Base-by-base conservation (phyloP, 495 filamentous ascomycete genomes). In the Annulohypoxylon bovei region DNA sequence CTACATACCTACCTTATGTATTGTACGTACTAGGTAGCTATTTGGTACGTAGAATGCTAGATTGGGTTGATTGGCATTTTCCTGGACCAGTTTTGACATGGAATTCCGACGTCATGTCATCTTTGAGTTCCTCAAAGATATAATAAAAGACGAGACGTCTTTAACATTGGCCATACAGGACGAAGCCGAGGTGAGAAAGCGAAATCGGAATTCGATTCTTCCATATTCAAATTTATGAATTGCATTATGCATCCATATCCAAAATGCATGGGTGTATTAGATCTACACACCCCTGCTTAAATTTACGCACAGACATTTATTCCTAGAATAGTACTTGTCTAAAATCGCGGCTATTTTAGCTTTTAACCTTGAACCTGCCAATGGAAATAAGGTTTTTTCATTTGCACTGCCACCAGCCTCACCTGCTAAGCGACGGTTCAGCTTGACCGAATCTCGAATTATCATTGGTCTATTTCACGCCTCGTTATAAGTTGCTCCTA, bases 401-500 rank as follows among this genome's bases (percentile, higher is more conserved):
- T 50, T 39, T 57, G 58, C 66, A 62, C 59, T 57, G 66, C 44
- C 53, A 57, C 42, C 42, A 69, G 53, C 66, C 58, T 52, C 62
- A 63, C 30, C 64, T 40, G 65, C 50, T 62, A 67, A 68, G 65
- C 49, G 57, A 68, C 0, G 4, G 12, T 39, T 69, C 59, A 69
- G 66, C 66, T 69, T 16, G 16, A 22, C 8, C 4, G 16, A 52
- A 18, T 25, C 1, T 0, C n/a, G 25, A 25, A 27, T 32, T 32
- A 1, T 28, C 0, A 59, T 58, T 64, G 53, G 66, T 44, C 12
- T 6, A 62, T 8, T 47, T 47, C 56, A 47, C 56, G 56, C 56
- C 39, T 60, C 16, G 27, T 12, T 18, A n/a, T 6, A 33, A 44
- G 28, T 50, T 30, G 27, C 33, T 14, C 11, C 11, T 40, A 40